Evolutionary conservation across 768 basidiomycete genomes (phyloP), one percentile per base, ranked within the genome.

Genomic region (Pholiota molesta): DNA sequence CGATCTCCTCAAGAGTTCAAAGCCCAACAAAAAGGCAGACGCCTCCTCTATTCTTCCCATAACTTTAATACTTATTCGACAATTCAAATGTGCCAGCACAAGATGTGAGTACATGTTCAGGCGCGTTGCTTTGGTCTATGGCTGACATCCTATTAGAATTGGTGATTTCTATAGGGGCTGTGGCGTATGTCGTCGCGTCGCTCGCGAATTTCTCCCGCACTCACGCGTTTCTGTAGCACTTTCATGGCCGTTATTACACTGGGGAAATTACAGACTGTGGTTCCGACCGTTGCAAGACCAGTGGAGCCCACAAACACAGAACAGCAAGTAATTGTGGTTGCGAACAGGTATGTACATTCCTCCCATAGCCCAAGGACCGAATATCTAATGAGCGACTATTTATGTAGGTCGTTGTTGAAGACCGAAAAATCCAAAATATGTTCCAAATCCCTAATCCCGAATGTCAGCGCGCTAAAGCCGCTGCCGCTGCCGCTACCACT

Each of bases 81-180:
- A 54, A n/a, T n/a, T 26, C 51, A 28, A 51, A 78, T 78, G 77
- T 78, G 77, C 70, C 72, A 72, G 57, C 75, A 78, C 68, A 73
- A 76, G 71, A 72, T 78, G 77, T 78, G 60, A 65, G 75, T 54
- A 23, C 7, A 33, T 35, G 35, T 11, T 53, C 39, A 65, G 11
- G 19, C 55, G 47, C 33, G 42, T 62, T n/a, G 39, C 52, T 21
- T 31, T 39, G 47, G 8, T 44, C 39, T 35, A 37, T 42, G 58
- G n/a, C 59, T 61, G 44, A 63, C 61, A 45, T 55, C 44, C 44
- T 56, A 62, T 52, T 61, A 83, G 81, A 57, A 71, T 83, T 57
- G 81, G 81, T 40, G 81, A 83, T 64, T 81, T 74, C 62, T 81
- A 81, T 68, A 78, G 81, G 71, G 81, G 81, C 35, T 83, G 81